Evolutionary conservation across 768 basidiomycete species (phyloP).

Genomic region (Kwoniella sp.): DNA sequence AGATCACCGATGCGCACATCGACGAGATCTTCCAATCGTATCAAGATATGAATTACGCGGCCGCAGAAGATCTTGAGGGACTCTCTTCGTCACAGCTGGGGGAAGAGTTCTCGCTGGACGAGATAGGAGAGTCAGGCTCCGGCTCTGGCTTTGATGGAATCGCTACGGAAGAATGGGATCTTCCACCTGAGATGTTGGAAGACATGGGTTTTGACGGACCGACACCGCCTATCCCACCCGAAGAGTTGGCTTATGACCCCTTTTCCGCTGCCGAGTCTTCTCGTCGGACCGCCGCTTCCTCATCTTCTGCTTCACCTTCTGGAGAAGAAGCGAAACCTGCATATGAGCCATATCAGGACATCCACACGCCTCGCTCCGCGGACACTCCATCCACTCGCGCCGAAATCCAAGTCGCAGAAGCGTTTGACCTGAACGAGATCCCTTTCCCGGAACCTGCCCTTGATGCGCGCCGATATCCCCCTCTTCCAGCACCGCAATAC

Average conservation of each 20-base stretch:
- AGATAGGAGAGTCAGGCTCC: not conserved
- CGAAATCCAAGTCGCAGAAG: no score
- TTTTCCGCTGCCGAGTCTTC: no score
- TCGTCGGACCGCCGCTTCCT: not conserved
- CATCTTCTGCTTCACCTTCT: not conserved
- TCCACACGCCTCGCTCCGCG: not conserved
- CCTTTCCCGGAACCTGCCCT: not conserved
- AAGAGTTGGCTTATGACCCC: constrained; percentile 1
- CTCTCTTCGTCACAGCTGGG: not conserved
- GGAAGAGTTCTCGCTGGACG: not conserved
- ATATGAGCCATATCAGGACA: not conserved
- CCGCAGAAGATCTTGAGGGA: not conserved
- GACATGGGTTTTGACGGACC: constrained; percentile 3
- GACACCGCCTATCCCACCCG: not conserved
- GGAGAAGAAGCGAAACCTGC: not conserved
- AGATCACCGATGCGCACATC: not conserved
- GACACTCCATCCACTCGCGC: not conserved
- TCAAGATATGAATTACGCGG: not conserved
- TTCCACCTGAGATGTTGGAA: not conserved
- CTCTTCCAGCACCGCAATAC: not conserved
- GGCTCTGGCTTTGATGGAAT: not conserved
- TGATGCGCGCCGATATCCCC: not conserved
- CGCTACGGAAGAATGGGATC: not conserved
- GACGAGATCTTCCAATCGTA: constrained; percentile 7
- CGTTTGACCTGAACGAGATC: not conserved